Evolutionary conservation across 1,139 yeast genomes (phyloP).

Genomic region (Suhomyces coccinellae): DNA sequence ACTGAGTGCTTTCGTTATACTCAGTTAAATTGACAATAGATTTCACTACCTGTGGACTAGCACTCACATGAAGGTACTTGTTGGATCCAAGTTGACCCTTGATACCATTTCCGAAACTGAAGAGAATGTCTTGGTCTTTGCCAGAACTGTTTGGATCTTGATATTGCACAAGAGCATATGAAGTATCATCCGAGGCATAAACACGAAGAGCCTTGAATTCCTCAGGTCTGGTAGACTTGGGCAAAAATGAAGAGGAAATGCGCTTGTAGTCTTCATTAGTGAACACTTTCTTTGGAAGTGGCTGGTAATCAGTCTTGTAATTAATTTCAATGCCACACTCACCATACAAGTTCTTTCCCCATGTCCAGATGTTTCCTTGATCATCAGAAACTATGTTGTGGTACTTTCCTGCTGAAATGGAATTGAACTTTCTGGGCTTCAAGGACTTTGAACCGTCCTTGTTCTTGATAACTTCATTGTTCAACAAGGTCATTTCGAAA

Average conservation of each 20-base stretch:
- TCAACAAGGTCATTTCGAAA: slow-evolving; percentile 38
- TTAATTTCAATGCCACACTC: slow-evolving; percentile 76
- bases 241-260: slow-evolving; percentile 10
- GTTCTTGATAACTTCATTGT: slow-evolving; percentile 31
- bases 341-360: slow-evolving; percentile 83
- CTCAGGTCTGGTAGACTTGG: slow-evolving; percentile 5
- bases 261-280: slow-evolving; percentile 21
- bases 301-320: slow-evolving; percentile 62
- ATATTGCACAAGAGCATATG: slow-evolving; percentile 51
- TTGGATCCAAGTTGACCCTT: slow-evolving; percentile 89
- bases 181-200: slow-evolving; percentile 68
- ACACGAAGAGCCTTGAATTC: slow-evolving; percentile 42
- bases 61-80: slow-evolving; percentile 69
- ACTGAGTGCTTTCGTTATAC: slow-evolving; percentile 34
- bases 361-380: slow-evolving; percentile 68
- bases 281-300: slow-evolving; percentile 64
- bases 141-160: slow-evolving; percentile 20
- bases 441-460: slow-evolving; percentile 26
- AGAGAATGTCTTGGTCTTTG: slow-evolving; percentile 31
- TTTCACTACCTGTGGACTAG: slow-evolving; percentile 63
- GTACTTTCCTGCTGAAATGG: slow-evolving; percentile 70
- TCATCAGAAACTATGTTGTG: slow-evolving; percentile 71
- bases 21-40: slow-evolving; percentile 47
- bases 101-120: slow-evolving; percentile 81
- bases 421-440: slow-evolving; percentile 46